Percentiles rank a stretch among this genome's conserved stretches.
Evolutionary conservation across 768 basidiomycete species (phyloP).

Genomic region (Rhodotorula taiwanensis): DNA sequence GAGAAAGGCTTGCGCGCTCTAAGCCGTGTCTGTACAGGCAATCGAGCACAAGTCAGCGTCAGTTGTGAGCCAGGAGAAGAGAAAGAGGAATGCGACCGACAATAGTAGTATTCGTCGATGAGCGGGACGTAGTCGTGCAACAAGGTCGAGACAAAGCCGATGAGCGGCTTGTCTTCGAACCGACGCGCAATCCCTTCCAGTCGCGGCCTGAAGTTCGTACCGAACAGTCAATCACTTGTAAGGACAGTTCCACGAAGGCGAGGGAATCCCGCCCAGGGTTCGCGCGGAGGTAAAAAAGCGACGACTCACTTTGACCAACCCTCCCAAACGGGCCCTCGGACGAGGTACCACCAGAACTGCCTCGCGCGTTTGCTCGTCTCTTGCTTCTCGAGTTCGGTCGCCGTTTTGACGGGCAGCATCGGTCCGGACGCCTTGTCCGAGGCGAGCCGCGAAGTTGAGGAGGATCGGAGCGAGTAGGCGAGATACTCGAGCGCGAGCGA

Average conservation of each 20-base stretch:
- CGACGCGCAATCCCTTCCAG: slow-evolving; percentile 24
- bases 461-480: slow-evolving; percentile 31
- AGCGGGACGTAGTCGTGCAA: slow-evolving; percentile 35
- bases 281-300: too few relatives aligned
- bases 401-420: slow-evolving; percentile 16
- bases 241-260: too few relatives aligned
- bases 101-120: slow-evolving; percentile 38
- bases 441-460: slow-evolving; percentile 10
- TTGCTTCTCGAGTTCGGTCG: slow-evolving; percentile 34
- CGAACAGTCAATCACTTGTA: rapidly evolving
- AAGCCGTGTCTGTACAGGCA: slow-evolving; percentile 4
- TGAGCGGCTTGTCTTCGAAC: slow-evolving; percentile 36
- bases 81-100: slow-evolving; percentile 5
- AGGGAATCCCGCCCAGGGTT: too few relatives aligned
- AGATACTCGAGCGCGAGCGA: slow-evolving; percentile 41
- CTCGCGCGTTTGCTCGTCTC: slow-evolving; percentile 32
- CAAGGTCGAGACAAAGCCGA: slow-evolving; percentile 32
- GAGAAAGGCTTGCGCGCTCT: too few relatives aligned
- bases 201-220: slow-evolving; percentile 36
- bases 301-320: slow-evolving; percentile 38
- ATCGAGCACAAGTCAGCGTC: too few relatives aligned
- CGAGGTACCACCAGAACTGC: slow-evolving; percentile 37
- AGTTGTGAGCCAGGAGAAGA: too few relatives aligned
- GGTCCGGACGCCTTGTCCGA: slow-evolving; percentile 22
- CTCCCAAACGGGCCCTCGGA: slow-evolving; percentile 39